These are phyloP conservation scores for Caryopteris hybrid DNA, from an alignment of 305 asterid species.

Conservation along the genomic window DNA sequence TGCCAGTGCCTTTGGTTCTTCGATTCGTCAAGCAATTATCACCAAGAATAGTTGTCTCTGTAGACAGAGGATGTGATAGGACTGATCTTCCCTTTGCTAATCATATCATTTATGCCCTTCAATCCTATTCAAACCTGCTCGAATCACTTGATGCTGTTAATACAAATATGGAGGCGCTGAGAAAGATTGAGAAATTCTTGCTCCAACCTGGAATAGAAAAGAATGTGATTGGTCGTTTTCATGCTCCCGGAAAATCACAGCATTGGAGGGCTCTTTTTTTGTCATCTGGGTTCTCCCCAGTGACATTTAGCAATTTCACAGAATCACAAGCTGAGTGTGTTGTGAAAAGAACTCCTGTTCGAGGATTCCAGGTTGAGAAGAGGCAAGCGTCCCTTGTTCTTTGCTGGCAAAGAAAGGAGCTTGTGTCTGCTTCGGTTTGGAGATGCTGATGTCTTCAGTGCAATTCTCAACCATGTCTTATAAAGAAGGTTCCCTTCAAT, in stretches of 20 bases:
- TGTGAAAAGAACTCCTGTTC: conserved; percentile 36
- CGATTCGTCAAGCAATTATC: conserved; percentile 46
- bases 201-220: conserved; percentile 47
- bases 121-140: conserved; percentile 33
- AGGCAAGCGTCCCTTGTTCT: conserved; percentile 47
- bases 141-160: conserved; percentile 55
- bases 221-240: conserved; percentile 28
- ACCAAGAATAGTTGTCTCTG: conserved; percentile 42
- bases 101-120: conserved; percentile 43
- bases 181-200: conserved; percentile 47
- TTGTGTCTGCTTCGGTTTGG: conserved; percentile 55
- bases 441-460: no score
- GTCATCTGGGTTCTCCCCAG: conserved; percentile 44
- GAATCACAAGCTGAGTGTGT: conserved; percentile 54
- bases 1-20: conserved; percentile 31
- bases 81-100: conserved; percentile 39
- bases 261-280: conserved; percentile 42
- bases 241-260: conserved; percentile 28
- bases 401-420: conserved; percentile 53
- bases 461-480: no score
- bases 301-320: conserved; percentile 38
- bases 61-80: conserved; percentile 47
- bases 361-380: conserved; percentile 54
- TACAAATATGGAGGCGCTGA: conserved; percentile 26
- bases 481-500: no score